These are phyloP conservation scores for Pseudonectria buxi DNA, from an alignment of 2,329 filamentous ascomycete genomes.

Conservation along the genomic window DNA sequence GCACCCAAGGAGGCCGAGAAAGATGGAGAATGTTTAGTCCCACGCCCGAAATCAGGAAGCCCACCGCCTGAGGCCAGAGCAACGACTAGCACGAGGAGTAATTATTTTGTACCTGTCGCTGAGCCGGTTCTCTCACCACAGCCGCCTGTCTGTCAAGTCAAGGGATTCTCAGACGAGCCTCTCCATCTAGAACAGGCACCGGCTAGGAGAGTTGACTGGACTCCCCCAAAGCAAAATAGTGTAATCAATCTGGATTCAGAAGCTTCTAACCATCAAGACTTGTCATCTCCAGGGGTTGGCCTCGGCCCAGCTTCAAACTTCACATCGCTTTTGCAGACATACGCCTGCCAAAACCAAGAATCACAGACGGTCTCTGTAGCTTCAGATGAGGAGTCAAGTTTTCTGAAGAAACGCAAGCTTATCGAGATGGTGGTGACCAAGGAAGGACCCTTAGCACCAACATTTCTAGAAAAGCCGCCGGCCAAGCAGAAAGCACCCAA, in stretches of 20 bases:
- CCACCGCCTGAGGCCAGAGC: slow-evolving; percentile 6
- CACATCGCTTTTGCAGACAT: slow-evolving; percentile 36
- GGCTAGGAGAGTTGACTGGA: slow-evolving; percentile 58
- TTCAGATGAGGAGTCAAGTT: slow-evolving; percentile 22
- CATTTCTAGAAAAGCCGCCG: slow-evolving; percentile 23
- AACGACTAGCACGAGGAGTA: slow-evolving; percentile 27
- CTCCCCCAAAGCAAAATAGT: slow-evolving; percentile 47
- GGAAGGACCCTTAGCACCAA: slow-evolving; percentile 15
- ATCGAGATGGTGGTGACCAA: slow-evolving; percentile 42
- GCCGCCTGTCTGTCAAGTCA: slow-evolving; percentile 1
- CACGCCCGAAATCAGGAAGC: slow-evolving; percentile 14
- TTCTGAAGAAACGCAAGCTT: slow-evolving; percentile 49
- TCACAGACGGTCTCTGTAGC: slow-evolving; percentile 7
- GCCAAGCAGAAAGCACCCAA: slow-evolving; percentile 48
- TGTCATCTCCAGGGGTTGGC: slow-evolving; percentile 3
- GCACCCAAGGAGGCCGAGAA: slow-evolving; percentile 1
- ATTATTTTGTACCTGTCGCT: slow-evolving; percentile 23
- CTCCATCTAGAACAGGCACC: slow-evolving; percentile 42
- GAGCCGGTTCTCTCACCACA: slow-evolving; percentile 9
- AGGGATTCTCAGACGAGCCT: slow-evolving; percentile 24
- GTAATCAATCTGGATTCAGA: slow-evolving; percentile 23
- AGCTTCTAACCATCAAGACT: slow-evolving; percentile 19
- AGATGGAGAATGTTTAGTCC: slow-evolving; percentile 12
- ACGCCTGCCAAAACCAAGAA: slow-evolving; percentile 27
- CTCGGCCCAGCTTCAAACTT: slow-evolving; percentile 30